These are phyloP conservation scores for Solanum paucissectum DNA, from an alignment of 257 asterid species.

Conservation along the genomic window DNA sequence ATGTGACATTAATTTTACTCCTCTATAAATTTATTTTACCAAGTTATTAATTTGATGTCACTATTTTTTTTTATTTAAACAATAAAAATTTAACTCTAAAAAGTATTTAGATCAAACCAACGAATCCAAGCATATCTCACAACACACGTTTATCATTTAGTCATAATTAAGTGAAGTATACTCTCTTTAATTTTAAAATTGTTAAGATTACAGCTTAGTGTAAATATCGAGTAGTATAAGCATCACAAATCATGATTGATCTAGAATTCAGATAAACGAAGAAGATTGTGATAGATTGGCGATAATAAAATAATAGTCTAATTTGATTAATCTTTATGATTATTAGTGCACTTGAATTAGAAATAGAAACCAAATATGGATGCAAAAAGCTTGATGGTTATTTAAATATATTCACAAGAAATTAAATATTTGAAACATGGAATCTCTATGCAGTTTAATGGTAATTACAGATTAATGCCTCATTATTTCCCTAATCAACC, in stretches of 20 bases:
- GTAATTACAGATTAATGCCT: neutral
- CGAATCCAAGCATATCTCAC: neutral
- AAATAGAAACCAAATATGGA: neutral
- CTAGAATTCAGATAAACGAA: neutral
- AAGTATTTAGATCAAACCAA: too few relatives aligned
- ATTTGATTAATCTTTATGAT: neutral
- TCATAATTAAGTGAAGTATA: neutral
- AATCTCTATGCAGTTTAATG: neutral
- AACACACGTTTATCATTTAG: neutral
- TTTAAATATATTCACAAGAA: neutral
- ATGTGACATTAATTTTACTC: neutral
- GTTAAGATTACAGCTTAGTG: neutral
- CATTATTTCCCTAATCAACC: neutral
- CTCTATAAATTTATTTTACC: neutral
- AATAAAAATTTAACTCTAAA: neutral
- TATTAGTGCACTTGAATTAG: neutral
- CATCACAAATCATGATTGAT: neutral
- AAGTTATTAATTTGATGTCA: neutral
- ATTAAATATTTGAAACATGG: neutral
- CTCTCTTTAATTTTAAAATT: neutral
- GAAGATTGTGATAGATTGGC: neutral
- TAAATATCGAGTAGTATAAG: neutral
- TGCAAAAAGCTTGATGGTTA: neutral
- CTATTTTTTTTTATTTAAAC: neutral
- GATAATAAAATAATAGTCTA: neutral